A percentile compares a stretch with the other conserved stretches of the same genome.
These are phyloP conservation scores for Cytospora mali DNA, from an alignment of 2,329 filamentous ascomycete species.

Conservation along the genomic window DNA sequence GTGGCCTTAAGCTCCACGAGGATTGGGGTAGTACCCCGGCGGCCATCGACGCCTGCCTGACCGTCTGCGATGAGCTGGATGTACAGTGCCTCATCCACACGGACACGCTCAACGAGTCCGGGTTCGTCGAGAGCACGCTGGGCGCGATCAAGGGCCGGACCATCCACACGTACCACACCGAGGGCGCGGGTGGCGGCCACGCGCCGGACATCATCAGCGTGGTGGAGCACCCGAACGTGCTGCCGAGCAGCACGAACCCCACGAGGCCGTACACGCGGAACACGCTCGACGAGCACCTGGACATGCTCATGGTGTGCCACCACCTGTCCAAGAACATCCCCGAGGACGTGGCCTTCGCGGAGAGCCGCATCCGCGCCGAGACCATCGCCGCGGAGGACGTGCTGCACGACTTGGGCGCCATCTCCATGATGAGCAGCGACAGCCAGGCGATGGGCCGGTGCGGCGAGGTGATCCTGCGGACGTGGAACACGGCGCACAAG, in stretches of 20 bases:
- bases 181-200: slow-evolving; percentile 92
- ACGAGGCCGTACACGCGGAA: slow-evolving; percentile 89
- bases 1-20: slow-evolving; percentile 91
- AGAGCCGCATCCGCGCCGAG: slow-evolving; percentile 90
- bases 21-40: slow-evolving; percentile 94
- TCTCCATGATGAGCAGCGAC: slow-evolving; percentile 96
- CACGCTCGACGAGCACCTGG: slow-evolving; percentile 92
- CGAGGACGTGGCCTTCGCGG: slow-evolving; percentile 93
- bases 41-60: slow-evolving; percentile 84
- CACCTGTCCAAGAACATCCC: slow-evolving; percentile 90
- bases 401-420: slow-evolving; percentile 89
- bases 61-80: slow-evolving; percentile 86
- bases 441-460: slow-evolving; percentile 96
- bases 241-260: slow-evolving; percentile 90
- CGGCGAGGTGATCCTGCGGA: slow-evolving; percentile 88
- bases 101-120: slow-evolving; percentile 93
- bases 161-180: slow-evolving; percentile 96
- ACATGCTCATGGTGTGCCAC: slow-evolving; percentile 99
- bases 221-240: slow-evolving; percentile 84
- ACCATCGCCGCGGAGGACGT: slow-evolving; percentile 97
- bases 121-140: slow-evolving; percentile 93
- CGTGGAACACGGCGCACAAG: slow-evolving; percentile 97
- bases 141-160: slow-evolving; percentile 82
- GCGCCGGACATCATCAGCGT: slow-evolving; percentile 95
- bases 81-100: slow-evolving; percentile 95